These are phyloP conservation scores for Cystobasidium onofrii DNA, from an alignment of 768 basidiomycete species.

Conservation along the genomic window DNA sequence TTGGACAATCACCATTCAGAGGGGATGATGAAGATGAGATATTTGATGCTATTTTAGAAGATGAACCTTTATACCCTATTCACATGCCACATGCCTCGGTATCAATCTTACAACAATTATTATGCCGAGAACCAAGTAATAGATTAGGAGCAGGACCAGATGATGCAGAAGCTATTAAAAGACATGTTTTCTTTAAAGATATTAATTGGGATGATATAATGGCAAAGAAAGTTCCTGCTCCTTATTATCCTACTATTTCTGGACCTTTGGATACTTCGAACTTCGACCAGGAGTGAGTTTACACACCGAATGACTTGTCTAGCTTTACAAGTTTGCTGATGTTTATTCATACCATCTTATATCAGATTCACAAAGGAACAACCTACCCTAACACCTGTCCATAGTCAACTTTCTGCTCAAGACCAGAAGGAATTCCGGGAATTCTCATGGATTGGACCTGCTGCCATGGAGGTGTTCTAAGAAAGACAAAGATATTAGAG, in stretches of 20 bases:
- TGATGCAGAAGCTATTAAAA: slow-evolving; percentile 95
- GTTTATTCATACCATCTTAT: no score
- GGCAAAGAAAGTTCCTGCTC: slow-evolving; percentile 90
- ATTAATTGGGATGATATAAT: slow-evolving; percentile 95
- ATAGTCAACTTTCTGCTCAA: slow-evolving; percentile 76
- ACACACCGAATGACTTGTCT: no score
- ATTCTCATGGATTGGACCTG: slow-evolving; percentile 37
- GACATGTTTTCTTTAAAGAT: slow-evolving; percentile 97
- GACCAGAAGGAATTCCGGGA: slow-evolving; percentile 83
- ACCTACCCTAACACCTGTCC: slow-evolving; percentile 93
- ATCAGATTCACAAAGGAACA: slow-evolving; percentile 77
- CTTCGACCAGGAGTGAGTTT: background rate
- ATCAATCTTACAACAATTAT: slow-evolving; percentile 82
- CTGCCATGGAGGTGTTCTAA: slow-evolving; percentile 6
- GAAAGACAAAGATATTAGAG: background rate
- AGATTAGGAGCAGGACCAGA: slow-evolving; percentile 83
- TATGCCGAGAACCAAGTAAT: slow-evolving; percentile 81
- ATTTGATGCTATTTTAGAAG: slow-evolving; percentile 96
- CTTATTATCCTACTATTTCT: slow-evolving; percentile 94
- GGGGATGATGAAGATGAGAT: slow-evolving; percentile 99
- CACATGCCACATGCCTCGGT: slow-evolving; percentile 98
- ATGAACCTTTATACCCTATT: slow-evolving; percentile 95
- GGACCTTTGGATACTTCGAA: slow-evolving; percentile 43
- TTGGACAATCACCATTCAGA: slow-evolving; percentile 97
- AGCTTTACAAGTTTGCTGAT: no score